Percentiles rank a stretch among this genome's conserved stretches.
phyloP scores from a whole-genome alignment of 257 asterid species.

The Capsicum rhomboideum region DNA sequence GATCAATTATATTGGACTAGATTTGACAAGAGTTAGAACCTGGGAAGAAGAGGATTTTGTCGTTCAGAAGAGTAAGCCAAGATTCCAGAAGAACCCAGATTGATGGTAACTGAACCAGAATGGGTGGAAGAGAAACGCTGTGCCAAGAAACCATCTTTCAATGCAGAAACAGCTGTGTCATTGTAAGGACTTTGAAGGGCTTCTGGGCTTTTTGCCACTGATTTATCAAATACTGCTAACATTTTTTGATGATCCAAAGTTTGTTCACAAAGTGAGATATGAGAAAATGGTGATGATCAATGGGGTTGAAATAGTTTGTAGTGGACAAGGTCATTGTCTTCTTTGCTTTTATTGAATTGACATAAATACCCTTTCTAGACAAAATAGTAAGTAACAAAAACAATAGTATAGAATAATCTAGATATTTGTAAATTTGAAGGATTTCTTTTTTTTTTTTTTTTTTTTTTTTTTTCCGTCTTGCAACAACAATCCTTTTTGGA shows the following conservation, averaged over 20 bases:
- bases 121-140: conserved; percentile 49
- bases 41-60: conserved; percentile 74
- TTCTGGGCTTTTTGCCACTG: conserved; percentile 56
- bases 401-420: neutral
- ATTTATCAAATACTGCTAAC: conserved; percentile 12
- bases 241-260: conserved; percentile 16
- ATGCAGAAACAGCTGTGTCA: conserved; percentile 37
- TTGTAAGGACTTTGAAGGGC: conserved; percentile 49
- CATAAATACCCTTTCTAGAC: conserved; percentile 7
- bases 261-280: no score
- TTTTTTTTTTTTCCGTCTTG: neutral
- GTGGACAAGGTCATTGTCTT: neutral
- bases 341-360: neutral
- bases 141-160: conserved; percentile 75
- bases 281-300: neutral
- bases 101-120: conserved; percentile 60
- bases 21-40: conserved; percentile 24
- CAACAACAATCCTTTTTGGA: no score
- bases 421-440: neutral
- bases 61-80: conserved; percentile 58
- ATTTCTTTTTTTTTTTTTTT: neutral
- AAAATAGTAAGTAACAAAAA: neutral
- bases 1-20: neutral
- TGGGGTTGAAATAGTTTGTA: neutral
- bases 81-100: conserved; percentile 66